Evolutionary conservation across 1,139 yeast genomes (phyloP).

Genomic region (Protomyces inundatus): DNA sequence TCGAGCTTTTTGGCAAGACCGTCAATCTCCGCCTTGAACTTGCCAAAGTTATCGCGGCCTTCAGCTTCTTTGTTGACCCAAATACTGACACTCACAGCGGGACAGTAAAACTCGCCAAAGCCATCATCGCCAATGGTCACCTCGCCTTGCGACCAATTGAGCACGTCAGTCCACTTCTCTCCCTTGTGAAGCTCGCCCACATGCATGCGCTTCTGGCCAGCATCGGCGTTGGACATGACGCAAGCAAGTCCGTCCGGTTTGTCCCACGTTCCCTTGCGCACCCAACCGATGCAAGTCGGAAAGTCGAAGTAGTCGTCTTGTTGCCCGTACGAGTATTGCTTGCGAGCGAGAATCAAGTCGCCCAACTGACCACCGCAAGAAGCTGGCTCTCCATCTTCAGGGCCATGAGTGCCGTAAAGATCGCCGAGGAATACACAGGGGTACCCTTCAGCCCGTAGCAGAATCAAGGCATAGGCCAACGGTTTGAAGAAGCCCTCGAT

Average conservation of each 20-base stretch:
- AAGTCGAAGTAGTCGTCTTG: conserved; percentile 29
- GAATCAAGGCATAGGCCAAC: conserved; percentile 31
- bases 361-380: conserved; percentile 31
- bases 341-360: conserved; percentile 30
- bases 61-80: conserved; percentile 30
- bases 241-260: conserved; percentile 30
- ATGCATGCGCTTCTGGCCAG: conserved; percentile 31
- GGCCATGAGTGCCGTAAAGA: conserved; percentile 31
- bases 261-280: conserved; percentile 32
- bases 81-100: conserved; percentile 30
- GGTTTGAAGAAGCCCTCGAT: conserved; percentile 33
- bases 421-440: conserved; percentile 33
- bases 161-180: conserved; percentile 32
- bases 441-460: conserved; percentile 31
- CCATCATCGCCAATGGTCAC: conserved; percentile 31
- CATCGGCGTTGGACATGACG: conserved; percentile 31
- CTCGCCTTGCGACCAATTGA: conserved; percentile 29
- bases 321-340: conserved; percentile 31
- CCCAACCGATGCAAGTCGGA: conserved; percentile 33
- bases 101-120: conserved; percentile 30
- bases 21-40: conserved; percentile 16
- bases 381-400: conserved; percentile 27
- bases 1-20: conserved; percentile 13
- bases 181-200: conserved; percentile 31
- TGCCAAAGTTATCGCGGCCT: conserved; percentile 30